phyloP scores from a whole-genome alignment of 177 flowering plant species.

The Vitis hybrid region DNA sequence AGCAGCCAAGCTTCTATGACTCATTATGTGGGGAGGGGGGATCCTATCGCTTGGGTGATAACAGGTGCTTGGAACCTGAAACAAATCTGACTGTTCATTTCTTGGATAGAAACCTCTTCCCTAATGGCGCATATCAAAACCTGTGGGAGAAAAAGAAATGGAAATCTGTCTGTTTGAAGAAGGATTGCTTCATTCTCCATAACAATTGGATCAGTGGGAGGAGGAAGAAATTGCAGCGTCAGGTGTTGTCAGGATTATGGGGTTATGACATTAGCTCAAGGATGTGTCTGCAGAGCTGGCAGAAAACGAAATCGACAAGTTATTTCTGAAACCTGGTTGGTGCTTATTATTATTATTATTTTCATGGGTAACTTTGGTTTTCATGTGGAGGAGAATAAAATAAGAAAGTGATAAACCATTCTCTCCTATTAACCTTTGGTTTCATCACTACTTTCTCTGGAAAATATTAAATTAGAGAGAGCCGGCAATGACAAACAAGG shows the following conservation, averaged over 20 bases:
- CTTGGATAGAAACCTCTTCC: constrained; percentile 76
- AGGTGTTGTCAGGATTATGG: constrained; percentile 78
- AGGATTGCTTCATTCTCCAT: constrained; percentile 70
- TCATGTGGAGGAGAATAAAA: constrained; percentile 8
- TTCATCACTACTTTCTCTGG: constrained; percentile 9
- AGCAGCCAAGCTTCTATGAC: constrained; percentile 98
- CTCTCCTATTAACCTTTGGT: constrained; percentile 8
- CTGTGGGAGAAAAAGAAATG: constrained; percentile 71
- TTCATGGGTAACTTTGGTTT: constrained; percentile 10
- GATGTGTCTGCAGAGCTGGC: constrained; percentile 68
- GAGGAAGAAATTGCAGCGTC: constrained; percentile 77
- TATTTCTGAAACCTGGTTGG: constrained; percentile 19
- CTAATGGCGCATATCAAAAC: constrained; percentile 84
- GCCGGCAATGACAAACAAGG: constrained; percentile 23
- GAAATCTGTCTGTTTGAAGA: constrained; percentile 53
- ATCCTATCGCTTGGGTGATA: constrained; percentile 57
- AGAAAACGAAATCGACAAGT: constrained; percentile 19
- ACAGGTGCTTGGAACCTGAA: constrained; percentile 75
- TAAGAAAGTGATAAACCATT: neutral
- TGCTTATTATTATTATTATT: neutral
- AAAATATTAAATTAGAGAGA: constrained; percentile 12
- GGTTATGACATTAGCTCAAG: constrained; percentile 67
- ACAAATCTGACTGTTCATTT: constrained; percentile 76
- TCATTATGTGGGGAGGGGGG: constrained; percentile 87
- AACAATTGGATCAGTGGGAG: constrained; percentile 94